Evolutionary conservation across 2,329 filamentous ascomycete species (phyloP).

Genomic region (Ascosphaera aggregata): DNA sequence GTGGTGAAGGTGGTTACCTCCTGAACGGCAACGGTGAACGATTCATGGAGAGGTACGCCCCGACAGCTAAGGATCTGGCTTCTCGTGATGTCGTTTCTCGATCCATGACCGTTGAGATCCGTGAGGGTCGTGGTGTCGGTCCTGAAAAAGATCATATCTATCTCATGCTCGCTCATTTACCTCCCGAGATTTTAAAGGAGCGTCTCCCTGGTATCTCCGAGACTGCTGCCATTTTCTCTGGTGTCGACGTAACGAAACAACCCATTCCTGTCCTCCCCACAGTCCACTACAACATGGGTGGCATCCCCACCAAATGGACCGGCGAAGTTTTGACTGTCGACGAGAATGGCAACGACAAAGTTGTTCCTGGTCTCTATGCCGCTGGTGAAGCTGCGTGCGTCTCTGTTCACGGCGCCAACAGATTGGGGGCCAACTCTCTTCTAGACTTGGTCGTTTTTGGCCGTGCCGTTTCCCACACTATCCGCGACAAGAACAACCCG

Average conservation of each 20-base stretch:
- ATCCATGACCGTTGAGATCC: constrained; percentile 97
- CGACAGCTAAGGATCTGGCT: constrained; percentile 93
- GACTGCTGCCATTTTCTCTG: constrained; percentile 90
- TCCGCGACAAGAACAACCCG: constrained; percentile 80
- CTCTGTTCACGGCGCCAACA: constrained; percentile 94
- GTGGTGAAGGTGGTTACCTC: constrained; percentile 94
- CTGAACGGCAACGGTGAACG: constrained; percentile 95
- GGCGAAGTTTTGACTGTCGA: constrained; percentile 87
- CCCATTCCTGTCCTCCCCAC: constrained; percentile 91
- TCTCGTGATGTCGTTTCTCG: constrained; percentile 90
- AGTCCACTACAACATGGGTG: constrained; percentile 99
- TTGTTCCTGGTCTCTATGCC: constrained; percentile 86
- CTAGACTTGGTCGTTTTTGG: constrained; percentile 95
- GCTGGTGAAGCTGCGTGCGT: constrained; percentile 95
- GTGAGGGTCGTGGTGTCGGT: constrained; percentile 89
- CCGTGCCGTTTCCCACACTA: constrained; percentile 89
- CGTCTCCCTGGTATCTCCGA: constrained; percentile 97
- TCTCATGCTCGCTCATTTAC: constrained; percentile 90
- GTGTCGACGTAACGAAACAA: constrained; percentile 92
- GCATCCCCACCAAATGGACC: constrained; percentile 93
- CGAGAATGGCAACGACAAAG: constrained; percentile 65
- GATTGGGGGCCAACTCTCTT: constrained; percentile 92
- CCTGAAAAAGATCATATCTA: constrained; percentile 97
- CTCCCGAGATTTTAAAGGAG: constrained; percentile 77
- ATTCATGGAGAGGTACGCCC: constrained; percentile 98